These are phyloP conservation scores for Blastocystis sp. DNA, from an alignment of 352 stramenopile genomes.

Conservation along the genomic window DNA sequence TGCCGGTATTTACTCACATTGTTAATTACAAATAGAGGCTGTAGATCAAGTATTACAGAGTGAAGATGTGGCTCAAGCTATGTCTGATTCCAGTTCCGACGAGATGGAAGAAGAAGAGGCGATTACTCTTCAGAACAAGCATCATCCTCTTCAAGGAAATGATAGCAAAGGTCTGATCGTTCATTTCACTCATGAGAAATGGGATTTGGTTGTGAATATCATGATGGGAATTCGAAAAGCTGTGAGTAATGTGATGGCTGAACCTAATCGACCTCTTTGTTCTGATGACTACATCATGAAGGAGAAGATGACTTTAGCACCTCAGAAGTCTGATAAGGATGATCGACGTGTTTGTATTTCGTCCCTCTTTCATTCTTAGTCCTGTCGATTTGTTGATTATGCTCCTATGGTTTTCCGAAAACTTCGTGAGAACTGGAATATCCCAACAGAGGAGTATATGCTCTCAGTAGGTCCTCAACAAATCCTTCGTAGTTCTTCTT, in stretches of 20 bases:
- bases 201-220: slow-evolving; percentile 92
- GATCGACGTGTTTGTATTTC: slow-evolving; percentile 73
- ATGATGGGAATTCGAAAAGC: slow-evolving; percentile 93
- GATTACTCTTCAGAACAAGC: slow-evolving; percentile 23
- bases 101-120: neutral
- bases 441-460: slow-evolving; percentile 83
- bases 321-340: slow-evolving; percentile 63
- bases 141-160: neutral
- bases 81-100: neutral
- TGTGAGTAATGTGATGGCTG: slow-evolving; percentile 73
- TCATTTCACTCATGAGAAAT: slow-evolving; percentile 81
- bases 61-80: neutral
- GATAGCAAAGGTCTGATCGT: slow-evolving; percentile 56
- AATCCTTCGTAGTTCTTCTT: slow-evolving; percentile 46
- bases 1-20: neutral
- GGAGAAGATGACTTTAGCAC: slow-evolving; percentile 69
- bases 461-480: slow-evolving; percentile 68
- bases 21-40: neutral
- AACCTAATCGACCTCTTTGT: slow-evolving; percentile 66
- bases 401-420: slow-evolving; percentile 78
- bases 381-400: slow-evolving; percentile 80
- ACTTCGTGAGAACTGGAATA: slow-evolving; percentile 75
- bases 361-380: slow-evolving; percentile 68
- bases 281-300: slow-evolving; percentile 74
- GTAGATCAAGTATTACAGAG: neutral